Evolutionary conservation across 2,329 filamentous ascomycete genomes (phyloP).

Genomic region (Hymenoscyphus repandus): DNA sequence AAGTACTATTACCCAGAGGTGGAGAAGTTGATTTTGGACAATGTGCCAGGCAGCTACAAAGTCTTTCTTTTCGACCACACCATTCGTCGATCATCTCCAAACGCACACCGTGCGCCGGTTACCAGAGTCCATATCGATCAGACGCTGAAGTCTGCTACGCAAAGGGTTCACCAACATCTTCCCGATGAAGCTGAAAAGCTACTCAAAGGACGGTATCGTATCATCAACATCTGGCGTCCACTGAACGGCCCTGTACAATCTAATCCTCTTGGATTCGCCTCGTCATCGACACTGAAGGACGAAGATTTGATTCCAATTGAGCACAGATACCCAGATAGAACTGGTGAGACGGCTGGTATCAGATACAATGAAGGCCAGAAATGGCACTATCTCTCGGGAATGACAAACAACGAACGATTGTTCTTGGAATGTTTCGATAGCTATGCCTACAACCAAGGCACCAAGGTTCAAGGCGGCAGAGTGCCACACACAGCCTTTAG

Average conservation of each 20-base stretch:
- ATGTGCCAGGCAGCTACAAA: conserved; percentile 59
- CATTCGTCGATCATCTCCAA: conserved; percentile 60
- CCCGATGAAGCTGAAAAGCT: conserved; percentile 60
- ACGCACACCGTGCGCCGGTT: conserved; percentile 63
- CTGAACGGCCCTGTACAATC: conserved; percentile 30
- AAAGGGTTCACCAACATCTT: conserved; percentile 65
- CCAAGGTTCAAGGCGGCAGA: conserved; percentile 46
- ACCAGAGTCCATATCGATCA: conserved; percentile 78
- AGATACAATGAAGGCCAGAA: conserved; percentile 28
- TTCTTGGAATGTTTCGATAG: conserved; percentile 33
- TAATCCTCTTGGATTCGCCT: conserved; percentile 29
- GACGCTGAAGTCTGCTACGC: conserved; percentile 58
- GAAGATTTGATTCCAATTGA: conserved; percentile 31
- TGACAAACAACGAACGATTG: conserved; percentile 31
- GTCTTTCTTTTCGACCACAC: conserved; percentile 85
- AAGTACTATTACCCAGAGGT: conserved; percentile 80
- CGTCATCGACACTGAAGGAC: conserved; percentile 24
- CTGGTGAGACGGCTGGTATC: conserved; percentile 30
- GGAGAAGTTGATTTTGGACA: conserved; percentile 61
- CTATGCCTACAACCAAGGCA: conserved; percentile 41
- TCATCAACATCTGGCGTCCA: conserved; percentile 76
- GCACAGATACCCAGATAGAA: conserved; percentile 30
- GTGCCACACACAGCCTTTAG: conserved; percentile 70
- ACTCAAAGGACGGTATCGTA: conserved; percentile 65
- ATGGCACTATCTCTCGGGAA: conserved; percentile 32